Conservation (phyloP, 805 yeast genomes). For the Phaffomyces opuntiae region DNA sequence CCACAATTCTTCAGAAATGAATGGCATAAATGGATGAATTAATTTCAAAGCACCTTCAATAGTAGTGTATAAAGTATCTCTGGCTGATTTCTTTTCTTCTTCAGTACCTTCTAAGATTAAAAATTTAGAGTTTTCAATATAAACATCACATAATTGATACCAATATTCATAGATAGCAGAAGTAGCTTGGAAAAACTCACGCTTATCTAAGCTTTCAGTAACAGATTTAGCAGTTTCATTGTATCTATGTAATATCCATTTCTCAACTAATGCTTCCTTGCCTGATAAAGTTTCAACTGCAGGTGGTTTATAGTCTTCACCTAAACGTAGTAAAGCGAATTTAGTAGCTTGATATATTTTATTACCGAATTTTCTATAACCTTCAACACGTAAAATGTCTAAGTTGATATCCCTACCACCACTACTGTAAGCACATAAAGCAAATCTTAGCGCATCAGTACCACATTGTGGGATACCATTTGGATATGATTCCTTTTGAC, state of each 20-base stretch:
- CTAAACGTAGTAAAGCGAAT: slow-evolving; percentile 89
- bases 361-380: slow-evolving; percentile 98
- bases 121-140: slow-evolving; percentile 94
- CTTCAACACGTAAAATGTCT: slow-evolving; percentile 94
- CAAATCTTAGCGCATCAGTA: slow-evolving; percentile 97
- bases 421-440: slow-evolving; percentile 95
- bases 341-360: slow-evolving; percentile 98
- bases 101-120: slow-evolving; percentile 87
- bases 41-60: slow-evolving; percentile 84
- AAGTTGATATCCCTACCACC: slow-evolving; percentile 98
- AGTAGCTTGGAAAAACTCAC: slow-evolving; percentile 88
- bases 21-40: slow-evolving; percentile 99
- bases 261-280: slow-evolving; percentile 84
- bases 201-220: slow-evolving; percentile 61
- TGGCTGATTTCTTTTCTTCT: slow-evolving; percentile 80
- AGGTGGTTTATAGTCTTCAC: slow-evolving; percentile 82
- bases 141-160: slow-evolving; percentile 94
- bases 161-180: slow-evolving; percentile 87
- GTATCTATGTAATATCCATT: slow-evolving; percentile 91
- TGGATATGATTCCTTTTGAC: slow-evolving; percentile 88
- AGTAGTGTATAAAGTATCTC: slow-evolving; percentile 89
- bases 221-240: slow-evolving; percentile 60
- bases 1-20: slow-evolving; percentile 96
- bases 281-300: slow-evolving; percentile 58
- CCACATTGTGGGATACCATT: slow-evolving; percentile 99